These are phyloP conservation scores for Aureoboletus auriporus DNA, from an alignment of 768 basidiomycete genomes.

Conservation along the genomic window DNA sequence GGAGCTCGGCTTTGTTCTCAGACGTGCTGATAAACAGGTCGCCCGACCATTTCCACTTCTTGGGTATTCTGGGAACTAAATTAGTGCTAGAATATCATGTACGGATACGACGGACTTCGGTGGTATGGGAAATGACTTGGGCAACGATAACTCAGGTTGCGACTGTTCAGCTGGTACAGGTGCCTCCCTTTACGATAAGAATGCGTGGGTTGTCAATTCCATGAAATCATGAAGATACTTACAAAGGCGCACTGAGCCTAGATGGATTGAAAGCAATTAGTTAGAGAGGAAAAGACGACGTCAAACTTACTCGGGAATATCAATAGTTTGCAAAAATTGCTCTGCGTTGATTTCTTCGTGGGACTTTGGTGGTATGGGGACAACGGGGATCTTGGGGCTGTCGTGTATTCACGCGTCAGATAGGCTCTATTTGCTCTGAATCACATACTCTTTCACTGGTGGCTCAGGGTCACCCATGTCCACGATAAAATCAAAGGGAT, in stretches of 20 bases:
- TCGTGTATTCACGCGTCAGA: background rate
- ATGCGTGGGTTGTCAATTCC: background rate
- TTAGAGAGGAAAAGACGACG: background rate
- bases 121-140: conserved; percentile 16
- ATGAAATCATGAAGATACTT: conserved; percentile 1
- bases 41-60: conserved; percentile 67
- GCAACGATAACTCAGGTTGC: conserved; percentile 2
- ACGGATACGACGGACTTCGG: conserved; percentile 22
- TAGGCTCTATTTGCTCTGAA: background rate
- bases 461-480: conserved; percentile 7
- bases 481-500: conserved; percentile 9
- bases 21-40: conserved; percentile 42
- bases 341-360: conserved; percentile 21
- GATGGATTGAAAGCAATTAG: background rate
- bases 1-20: conserved; percentile 34
- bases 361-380: conserved; percentile 16
- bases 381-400: conserved; percentile 7
- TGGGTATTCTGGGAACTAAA: conserved; percentile 41
- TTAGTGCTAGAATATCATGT: conserved; percentile 2
- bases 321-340: conserved; percentile 22
- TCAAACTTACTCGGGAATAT: conserved; percentile 23
- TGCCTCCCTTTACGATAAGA: conserved; percentile 14
- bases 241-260: conserved; percentile 27
- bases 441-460: conserved; percentile 12
- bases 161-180: conserved; percentile 1